These are phyloP conservation scores for Chaetoceros tenuissimus DNA, from an alignment of 108 stramenopile genomes.

Conservation along the genomic window DNA sequence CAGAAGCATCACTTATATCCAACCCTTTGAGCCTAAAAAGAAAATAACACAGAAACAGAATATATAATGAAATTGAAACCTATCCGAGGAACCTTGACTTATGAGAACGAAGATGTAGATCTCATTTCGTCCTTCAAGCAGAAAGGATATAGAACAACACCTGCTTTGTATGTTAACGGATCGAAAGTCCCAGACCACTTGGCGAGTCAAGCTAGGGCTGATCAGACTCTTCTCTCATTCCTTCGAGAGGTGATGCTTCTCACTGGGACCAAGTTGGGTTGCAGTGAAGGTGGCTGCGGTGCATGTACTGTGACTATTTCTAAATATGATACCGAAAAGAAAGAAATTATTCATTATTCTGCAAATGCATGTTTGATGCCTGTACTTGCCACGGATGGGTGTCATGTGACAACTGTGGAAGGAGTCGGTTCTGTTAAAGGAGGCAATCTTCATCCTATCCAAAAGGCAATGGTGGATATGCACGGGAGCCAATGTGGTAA, in stretches of 20 bases:
- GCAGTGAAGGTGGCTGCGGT: conserved; percentile 91
- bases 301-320: conserved; percentile 87
- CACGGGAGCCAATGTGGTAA: conserved; percentile 91
- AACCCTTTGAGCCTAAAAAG: too few species aligned
- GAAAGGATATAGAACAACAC: conserved; percentile 57
- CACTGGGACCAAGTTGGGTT: conserved; percentile 81
- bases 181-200: conserved; percentile 30
- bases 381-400: conserved; percentile 75
- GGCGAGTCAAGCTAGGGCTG: conserved; percentile 45
- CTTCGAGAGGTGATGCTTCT: conserved; percentile 46
- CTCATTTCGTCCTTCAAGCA: conserved; percentile 31
- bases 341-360: conserved; percentile 28
- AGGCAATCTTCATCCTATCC: conserved; percentile 83
- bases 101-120: conserved; percentile 60
- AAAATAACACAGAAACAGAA: too few species aligned
- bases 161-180: conserved; percentile 76
- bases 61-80: not conserved
- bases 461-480: conserved; percentile 85
- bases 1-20: too few species aligned
- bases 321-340: conserved; percentile 12
- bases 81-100: conserved; percentile 13
- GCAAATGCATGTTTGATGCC: conserved; percentile 93
- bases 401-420: conserved; percentile 89
- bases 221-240: conserved; percentile 67
- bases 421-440: conserved; percentile 71